phyloP scores from a whole-genome alignment of 441 rosid species.

The Geranium incanum region DNA sequence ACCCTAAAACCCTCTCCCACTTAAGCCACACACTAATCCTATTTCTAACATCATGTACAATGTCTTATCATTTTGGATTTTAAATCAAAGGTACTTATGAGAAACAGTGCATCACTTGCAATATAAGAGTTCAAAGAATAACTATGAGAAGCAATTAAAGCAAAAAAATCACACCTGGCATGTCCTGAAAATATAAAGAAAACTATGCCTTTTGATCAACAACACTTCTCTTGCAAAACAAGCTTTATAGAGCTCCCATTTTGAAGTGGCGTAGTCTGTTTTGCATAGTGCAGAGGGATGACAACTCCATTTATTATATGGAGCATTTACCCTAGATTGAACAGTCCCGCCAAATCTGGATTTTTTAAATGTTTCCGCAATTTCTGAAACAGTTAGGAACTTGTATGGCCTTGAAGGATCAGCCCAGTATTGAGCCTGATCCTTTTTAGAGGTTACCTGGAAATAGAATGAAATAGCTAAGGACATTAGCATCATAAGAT shows the following conservation, averaged over 20 bases:
- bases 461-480: slow-evolving; percentile 19
- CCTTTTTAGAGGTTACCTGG: slow-evolving; percentile 86
- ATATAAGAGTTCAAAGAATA: neutral
- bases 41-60: neutral
- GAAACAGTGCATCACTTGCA: neutral
- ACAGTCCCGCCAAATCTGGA: slow-evolving; percentile 56
- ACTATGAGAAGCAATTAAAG: neutral
- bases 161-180: slow-evolving; percentile 50
- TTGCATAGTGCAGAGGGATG: slow-evolving; percentile 60
- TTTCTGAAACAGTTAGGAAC: slow-evolving; percentile 53
- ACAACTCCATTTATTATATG: slow-evolving; percentile 43
- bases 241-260: slow-evolving; percentile 60
- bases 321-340: slow-evolving; percentile 38
- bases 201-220: slow-evolving; percentile 58
- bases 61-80: neutral
- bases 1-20: neutral
- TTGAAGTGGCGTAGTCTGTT: slow-evolving; percentile 59
- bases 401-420: slow-evolving; percentile 64
- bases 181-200: slow-evolving; percentile 77
- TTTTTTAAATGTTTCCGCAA: slow-evolving; percentile 57
- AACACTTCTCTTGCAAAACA: slow-evolving; percentile 64
- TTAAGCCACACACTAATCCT: neutral
- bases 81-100: neutral
- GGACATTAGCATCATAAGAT: slow-evolving; percentile 12
- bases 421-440: slow-evolving; percentile 97